These are phyloP conservation scores for Aspergillus spinulosporus DNA, from an alignment of 2,329 filamentous ascomycete species.

Conservation along the genomic window DNA sequence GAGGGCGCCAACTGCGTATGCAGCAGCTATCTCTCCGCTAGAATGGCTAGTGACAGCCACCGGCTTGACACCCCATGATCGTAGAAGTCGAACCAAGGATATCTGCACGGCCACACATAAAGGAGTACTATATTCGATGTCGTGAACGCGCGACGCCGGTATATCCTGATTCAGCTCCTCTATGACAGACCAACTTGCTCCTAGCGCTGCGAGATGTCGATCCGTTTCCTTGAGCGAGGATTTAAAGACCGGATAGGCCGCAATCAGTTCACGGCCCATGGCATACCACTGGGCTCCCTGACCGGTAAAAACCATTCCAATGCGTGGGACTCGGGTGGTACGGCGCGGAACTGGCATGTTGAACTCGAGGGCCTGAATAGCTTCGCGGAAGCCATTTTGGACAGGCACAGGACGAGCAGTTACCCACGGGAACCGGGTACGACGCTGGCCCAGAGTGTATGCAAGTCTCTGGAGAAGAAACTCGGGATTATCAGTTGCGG, in stretches of 20 bases:
- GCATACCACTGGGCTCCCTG: conserved; percentile 1
- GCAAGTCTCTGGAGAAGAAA: neutral
- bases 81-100: neutral
- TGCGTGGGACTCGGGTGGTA: too few species aligned
- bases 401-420: neutral
- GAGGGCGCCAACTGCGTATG: conserved; percentile 28
- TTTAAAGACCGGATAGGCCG: neutral
- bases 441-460: neutral
- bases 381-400: neutral
- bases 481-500: neutral
- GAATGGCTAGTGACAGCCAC: conserved; percentile 31
- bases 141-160: neutral
- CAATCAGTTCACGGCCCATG: neutral
- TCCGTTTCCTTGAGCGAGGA: neutral
- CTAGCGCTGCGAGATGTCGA: neutral
- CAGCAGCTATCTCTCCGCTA: conserved; percentile 33
- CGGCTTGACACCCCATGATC: conserved; percentile 8
- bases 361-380: neutral
- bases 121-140: neutral
- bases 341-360: neutral
- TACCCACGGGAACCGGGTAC: neutral
- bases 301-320: neutral
- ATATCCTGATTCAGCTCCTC: neutral
- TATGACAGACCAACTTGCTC: neutral
- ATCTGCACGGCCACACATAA: neutral